Base-by-base conservation (phyloP, 495 filamentous ascomycete species). In the Penicillium ochrochloron region DNA sequence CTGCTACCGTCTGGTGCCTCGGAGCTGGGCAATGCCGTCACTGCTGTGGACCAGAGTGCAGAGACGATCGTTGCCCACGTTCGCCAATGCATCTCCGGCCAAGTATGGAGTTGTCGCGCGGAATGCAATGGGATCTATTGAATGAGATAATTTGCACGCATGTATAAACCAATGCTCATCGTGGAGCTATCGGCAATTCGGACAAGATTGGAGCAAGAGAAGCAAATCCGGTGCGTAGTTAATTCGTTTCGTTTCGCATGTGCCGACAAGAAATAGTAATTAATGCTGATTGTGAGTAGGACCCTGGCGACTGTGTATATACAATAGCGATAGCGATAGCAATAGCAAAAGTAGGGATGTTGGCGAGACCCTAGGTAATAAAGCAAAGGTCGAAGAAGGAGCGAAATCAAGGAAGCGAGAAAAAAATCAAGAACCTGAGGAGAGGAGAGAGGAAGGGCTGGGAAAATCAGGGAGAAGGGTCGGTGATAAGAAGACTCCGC, bases 31-130 rank as follows among this genome's bases (percentile, higher is more conserved):
- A 64, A 31, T 33, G 60, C 71, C 46, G 54, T 58, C 62, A 60
- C 64, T 57, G 58, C 59, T 37, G 62, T 63, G 41, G 61, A 73
- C 60, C 71, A 71, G 57, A 75, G 60, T 51, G 69, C 59, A 68
- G 67, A 44, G 59, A 56, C 55, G 48, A 70, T 35, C 37, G 64
- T 65, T 42, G 67, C 54, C 19, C 74, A 51, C 14, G 57, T 48
- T 58, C 53, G 64, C 61, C 64, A 64, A 57, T 59, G 66, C 66
- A 68, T 68, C 62, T 64, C 63, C 46, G 53, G 59, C 34, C 27
- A 11, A 56, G 53, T 17, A 56, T 14, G 15, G 53, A n/a, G 9
- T 33, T 33, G 53, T 31, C 25, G 48, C 31, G 5, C 48, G 21
- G 8, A 52, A 31, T 29, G 12, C 7, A 14, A 29, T 17, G 8